Conservation (phyloP, 345 rosid species). For the Turnera subulata region DNA sequence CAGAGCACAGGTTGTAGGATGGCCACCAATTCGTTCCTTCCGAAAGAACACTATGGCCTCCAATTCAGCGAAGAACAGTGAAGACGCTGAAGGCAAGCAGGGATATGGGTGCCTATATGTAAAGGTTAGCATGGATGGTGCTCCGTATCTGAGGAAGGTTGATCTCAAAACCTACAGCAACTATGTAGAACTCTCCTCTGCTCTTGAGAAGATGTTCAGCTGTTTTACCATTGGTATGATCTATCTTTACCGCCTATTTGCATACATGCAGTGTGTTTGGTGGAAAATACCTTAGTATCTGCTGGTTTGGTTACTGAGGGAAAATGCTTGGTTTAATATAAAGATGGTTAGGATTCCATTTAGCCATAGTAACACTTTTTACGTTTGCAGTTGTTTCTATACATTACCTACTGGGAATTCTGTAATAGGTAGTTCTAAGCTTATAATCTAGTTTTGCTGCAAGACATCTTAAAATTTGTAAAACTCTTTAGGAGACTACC, state of each 20-base stretch:
- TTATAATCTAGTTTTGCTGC: no score
- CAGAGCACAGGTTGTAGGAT: slow-evolving; percentile 45
- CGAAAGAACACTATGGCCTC: slow-evolving; percentile 32
- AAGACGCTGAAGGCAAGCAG: slow-evolving; percentile 33
- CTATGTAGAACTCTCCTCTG: slow-evolving; percentile 29
- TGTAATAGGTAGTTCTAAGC: no score
- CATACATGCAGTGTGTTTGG: background rate
- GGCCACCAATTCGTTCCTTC: slow-evolving; percentile 34
- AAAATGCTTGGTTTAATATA: background rate
- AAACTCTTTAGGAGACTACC: no score
- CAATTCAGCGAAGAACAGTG: slow-evolving; percentile 36
- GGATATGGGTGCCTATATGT: slow-evolving; percentile 24
- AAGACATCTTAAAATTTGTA: no score
- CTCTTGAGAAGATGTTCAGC: slow-evolving; percentile 38
- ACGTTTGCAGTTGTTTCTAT: background rate
- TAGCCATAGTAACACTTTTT: background rate
- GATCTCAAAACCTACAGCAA: slow-evolving; percentile 25
- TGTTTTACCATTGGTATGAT: slow-evolving; percentile 52
- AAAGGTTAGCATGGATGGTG: slow-evolving; percentile 35
- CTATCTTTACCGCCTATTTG: background rate
- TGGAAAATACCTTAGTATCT: background rate
- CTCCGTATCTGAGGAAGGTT: slow-evolving; percentile 30
- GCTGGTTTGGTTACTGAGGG: background rate
- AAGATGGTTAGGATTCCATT: no score
- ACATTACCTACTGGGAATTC: background rate